Base-by-base conservation (phyloP, 441 rosid species). In the Macaranga tanarius region DNA sequence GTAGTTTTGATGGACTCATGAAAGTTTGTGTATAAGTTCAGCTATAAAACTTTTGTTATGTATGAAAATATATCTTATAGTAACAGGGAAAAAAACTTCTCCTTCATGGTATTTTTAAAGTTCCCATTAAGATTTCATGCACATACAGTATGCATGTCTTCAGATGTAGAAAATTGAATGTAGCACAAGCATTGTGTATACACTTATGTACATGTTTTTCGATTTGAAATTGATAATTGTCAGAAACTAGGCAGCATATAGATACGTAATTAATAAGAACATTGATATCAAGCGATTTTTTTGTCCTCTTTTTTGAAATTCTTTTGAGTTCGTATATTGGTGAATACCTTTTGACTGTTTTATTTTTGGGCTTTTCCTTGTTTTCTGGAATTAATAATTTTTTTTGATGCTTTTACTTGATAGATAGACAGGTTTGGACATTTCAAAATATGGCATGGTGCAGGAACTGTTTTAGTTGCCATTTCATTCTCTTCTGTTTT, bases 361-460 rank as follows among this genome's bases (percentile, higher is more conserved):
- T 72, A 22, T 50, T n/a, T 40, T 66, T 57, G 26, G 20, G 65
- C 45, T 69, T 47, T 38, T 19, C 42, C 54, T 17, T 65, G 12
- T 56, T 71, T 69, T 44, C 48, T 54, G 20, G 69, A 55, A 62
- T 15, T 71, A 26, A 68, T 71, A 60, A 54, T 73, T 47, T 59
- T 31, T 31, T 57, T 16, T 45, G 19, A 54, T 34, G 38, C 19
- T 67, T 62, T 78, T 61, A 59, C 62, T 72, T 78, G 78, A 70
- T 81, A 92, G 99, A 91, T 95, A 83, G 93, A 95, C 88, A 91
- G 99, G 85, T 95, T 92, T 86, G 99, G 99, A 42, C 90, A 80
- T 86, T 95, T 95, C 90, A 95, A 95, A 84, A 52, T 89, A 70
- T 95, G 99, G 98, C 98, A 86, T 84, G 97, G 85, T 70, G 98